A percentile compares a stretch with the other conserved stretches of the same genome.
Conservation (phyloP, 176 grass and related monocot genomes). For the Canna indica region DNA sequence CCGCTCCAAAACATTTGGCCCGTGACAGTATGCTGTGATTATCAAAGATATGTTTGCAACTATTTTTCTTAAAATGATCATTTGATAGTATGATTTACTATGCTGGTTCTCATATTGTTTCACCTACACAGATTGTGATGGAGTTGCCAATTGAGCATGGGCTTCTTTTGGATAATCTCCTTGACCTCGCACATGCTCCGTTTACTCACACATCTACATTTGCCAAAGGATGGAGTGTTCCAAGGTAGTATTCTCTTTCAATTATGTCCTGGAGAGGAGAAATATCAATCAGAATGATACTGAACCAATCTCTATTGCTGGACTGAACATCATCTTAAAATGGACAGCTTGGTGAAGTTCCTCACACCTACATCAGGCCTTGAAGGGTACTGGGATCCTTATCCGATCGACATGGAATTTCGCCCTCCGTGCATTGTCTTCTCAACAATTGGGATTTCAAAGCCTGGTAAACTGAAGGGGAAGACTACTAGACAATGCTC, state of each 20-base stretch:
- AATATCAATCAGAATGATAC: background rate
- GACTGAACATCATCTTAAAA: background rate
- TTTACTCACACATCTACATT: slow-evolving; percentile 97
- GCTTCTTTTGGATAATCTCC: slow-evolving; percentile 89
- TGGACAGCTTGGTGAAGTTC: slow-evolving; percentile 81
- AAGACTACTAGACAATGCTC: slow-evolving; percentile 67
- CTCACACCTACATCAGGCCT: slow-evolving; percentile 80
- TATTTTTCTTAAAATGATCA: slow-evolving; percentile 13
- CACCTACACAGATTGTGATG: slow-evolving; percentile 70
- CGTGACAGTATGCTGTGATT: background rate
- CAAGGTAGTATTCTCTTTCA: slow-evolving; percentile 45
- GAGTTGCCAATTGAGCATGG: slow-evolving; percentile 92
- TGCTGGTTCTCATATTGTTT: background rate
- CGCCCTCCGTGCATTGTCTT: slow-evolving; percentile 83
- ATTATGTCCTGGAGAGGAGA: background rate
- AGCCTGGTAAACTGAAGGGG: slow-evolving; percentile 84
- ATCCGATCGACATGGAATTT: slow-evolving; percentile 99
- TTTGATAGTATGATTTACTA: background rate
- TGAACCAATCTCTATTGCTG: background rate
- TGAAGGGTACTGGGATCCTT: slow-evolving; percentile 92
- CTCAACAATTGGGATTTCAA: slow-evolving; percentile 91
- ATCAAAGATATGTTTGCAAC: slow-evolving; percentile 8
- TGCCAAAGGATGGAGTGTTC: slow-evolving; percentile 96
- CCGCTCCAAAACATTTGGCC: too few relatives aligned
- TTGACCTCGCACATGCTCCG: slow-evolving; percentile 96